Percentiles rank a stretch among this genome's conserved stretches.
Evolutionary conservation across 2,329 filamentous ascomycete genomes (phyloP).

Genomic region (Tetracladium maxilliforme): DNA sequence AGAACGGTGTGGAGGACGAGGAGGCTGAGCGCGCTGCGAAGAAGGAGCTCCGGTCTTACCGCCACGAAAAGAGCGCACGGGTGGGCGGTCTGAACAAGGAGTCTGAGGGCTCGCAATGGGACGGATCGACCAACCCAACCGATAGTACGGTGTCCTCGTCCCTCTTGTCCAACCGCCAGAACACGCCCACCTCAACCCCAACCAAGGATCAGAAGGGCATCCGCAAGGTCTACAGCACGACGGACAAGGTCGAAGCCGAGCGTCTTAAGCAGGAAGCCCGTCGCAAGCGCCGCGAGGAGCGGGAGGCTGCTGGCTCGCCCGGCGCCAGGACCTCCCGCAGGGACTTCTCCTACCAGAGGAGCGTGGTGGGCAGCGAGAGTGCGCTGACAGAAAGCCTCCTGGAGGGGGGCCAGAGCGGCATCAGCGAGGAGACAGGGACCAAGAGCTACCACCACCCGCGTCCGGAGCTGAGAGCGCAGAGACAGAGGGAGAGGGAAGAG

Average conservation of each 20-base stretch:
- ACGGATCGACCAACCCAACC: constrained; percentile 56
- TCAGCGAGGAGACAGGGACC: constrained; percentile 13
- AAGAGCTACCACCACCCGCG: constrained; percentile 17
- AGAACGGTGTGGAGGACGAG: constrained; percentile 15
- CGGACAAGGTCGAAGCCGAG: constrained; percentile 12
- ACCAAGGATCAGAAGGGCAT: constrained; percentile 10
- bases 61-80: constrained; percentile 70
- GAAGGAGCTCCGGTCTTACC: constrained; percentile 66
- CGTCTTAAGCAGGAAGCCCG: constrained; percentile 4
- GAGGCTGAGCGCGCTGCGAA: constrained; percentile 45
- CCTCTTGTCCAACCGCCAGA: constrained; percentile 41
- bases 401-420: constrained; percentile 6
- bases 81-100: constrained; percentile 82
- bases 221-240: constrained; percentile 10
- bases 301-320: constrained; percentile 1
- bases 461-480: constrained; percentile 10
- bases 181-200: constrained; percentile 38
- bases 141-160: constrained; percentile 48
- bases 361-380: constrained; percentile 1
- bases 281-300: constrained; percentile 6
- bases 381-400: constrained; percentile 8
- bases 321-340: not conserved
- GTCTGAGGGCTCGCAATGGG: constrained; percentile 65
- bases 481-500: constrained; percentile 5
- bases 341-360: not conserved